Conservation (phyloP, 805 yeast genomes). For the Metschnikowia proteae region DNA sequence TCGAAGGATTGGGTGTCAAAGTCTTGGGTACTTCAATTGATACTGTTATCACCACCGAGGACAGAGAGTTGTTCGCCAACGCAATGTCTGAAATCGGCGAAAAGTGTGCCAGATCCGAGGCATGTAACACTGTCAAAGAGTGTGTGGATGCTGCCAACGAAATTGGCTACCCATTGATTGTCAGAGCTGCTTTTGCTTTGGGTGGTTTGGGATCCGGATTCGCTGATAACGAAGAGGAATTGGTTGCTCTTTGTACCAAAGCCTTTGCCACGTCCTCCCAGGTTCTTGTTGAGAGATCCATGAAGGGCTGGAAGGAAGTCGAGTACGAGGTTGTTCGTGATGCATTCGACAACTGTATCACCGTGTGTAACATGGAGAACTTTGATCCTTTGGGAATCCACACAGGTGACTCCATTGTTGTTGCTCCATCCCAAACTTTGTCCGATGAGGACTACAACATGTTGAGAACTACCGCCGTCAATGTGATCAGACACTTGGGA, state of each 20-base stretch:
- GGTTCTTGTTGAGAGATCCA: slow-evolving; percentile 88
- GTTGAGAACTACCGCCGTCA: slow-evolving; percentile 96
- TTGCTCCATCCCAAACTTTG: slow-evolving; percentile 96
- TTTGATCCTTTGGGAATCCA: slow-evolving; percentile 98
- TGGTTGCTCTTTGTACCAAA: slow-evolving; percentile 77
- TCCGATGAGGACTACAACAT: slow-evolving; percentile 96
- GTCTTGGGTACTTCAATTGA: slow-evolving; percentile 96
- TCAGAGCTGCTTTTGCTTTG: slow-evolving; percentile 94
- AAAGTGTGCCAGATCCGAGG: slow-evolving; percentile 91
- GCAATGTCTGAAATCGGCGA: slow-evolving; percentile 94
- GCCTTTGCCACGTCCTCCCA: slow-evolving; percentile 97
- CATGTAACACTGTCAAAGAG: slow-evolving; percentile 76
- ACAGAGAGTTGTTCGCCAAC: slow-evolving; percentile 90
- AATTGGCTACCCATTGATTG: slow-evolving; percentile 92
- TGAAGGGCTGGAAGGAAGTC: slow-evolving; percentile 99
- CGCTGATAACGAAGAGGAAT: slow-evolving; percentile 82
- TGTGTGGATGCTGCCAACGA: slow-evolving; percentile 80
- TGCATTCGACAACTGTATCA: slow-evolving; percentile 94
- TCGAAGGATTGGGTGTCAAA: slow-evolving; percentile 84
- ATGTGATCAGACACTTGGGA: slow-evolving; percentile 94
- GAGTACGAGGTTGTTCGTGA: slow-evolving; percentile 99
- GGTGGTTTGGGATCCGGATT: slow-evolving; percentile 99
- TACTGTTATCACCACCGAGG: slow-evolving; percentile 95
- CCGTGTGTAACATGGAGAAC: slow-evolving; percentile 99
- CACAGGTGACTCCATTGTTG: slow-evolving; percentile 98